Percentiles rank a stretch among this genome's conserved stretches.
phyloP scores from a whole-genome alignment of 1,139 yeast species.

The Diutina siamensis region DNA sequence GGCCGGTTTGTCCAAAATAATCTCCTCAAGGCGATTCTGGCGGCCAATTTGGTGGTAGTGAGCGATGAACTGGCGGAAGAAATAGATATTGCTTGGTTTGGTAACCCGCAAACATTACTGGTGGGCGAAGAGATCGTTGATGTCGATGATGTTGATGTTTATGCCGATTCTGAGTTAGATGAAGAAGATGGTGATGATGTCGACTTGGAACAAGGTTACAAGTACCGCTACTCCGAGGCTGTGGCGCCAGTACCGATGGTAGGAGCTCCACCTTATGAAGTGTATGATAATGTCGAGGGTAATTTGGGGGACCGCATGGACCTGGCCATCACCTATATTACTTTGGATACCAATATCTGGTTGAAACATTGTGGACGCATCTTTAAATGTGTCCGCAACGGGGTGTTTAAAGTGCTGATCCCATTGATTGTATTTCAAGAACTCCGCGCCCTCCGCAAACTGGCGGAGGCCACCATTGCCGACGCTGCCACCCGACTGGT shows the following conservation, averaged over 20 bases:
- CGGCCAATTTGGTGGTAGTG: slow-evolving; percentile 9
- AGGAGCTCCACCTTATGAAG: not conserved
- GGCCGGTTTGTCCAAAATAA: slow-evolving; percentile 32
- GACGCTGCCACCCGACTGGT: slow-evolving; percentile 78
- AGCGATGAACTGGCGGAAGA: slow-evolving; percentile 9
- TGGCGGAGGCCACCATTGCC: slow-evolving; percentile 63
- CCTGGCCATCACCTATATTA: slow-evolving; percentile 43
- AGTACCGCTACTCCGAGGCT: not conserved
- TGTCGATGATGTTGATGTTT: slow-evolving; percentile 8
- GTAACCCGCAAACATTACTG: slow-evolving; percentile 7
- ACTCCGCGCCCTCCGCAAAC: slow-evolving; percentile 58
- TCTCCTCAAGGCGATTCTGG: slow-evolving; percentile 26
- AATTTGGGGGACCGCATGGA: slow-evolving; percentile 42
- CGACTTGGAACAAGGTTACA: slow-evolving; percentile 1
- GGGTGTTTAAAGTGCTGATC: slow-evolving; percentile 44
- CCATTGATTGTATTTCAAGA: slow-evolving; percentile 76
- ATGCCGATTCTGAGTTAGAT: slow-evolving; percentile 13
- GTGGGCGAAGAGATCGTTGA: slow-evolving; percentile 8
- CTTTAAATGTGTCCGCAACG: slow-evolving; percentile 55
- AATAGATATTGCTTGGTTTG: slow-evolving; percentile 16
- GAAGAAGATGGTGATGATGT: not conserved
- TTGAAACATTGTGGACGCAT: slow-evolving; percentile 69
- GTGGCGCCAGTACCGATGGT: not conserved
- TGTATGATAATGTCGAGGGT: slow-evolving; percentile 17
- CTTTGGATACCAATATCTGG: slow-evolving; percentile 75